Percentiles rank a stretch among this genome's conserved stretches.
phyloP scores from a whole-genome alignment of 176 grass and related monocot species.

The Bolboschoenus planiculmis region DNA sequence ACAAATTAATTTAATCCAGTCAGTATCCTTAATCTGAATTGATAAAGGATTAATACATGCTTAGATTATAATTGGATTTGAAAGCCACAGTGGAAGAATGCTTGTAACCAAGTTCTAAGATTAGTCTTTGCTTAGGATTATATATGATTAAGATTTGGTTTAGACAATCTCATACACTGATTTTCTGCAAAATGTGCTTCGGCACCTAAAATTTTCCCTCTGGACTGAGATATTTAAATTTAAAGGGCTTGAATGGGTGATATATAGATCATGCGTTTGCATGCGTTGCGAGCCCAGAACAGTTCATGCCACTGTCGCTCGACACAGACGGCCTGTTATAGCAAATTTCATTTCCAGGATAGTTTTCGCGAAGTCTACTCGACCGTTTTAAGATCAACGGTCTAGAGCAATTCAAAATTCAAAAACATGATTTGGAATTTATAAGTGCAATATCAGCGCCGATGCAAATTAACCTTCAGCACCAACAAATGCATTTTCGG shows the following conservation, averaged over 20 bases:
- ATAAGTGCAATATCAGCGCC: too few species aligned
- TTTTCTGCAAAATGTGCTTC: not conserved
- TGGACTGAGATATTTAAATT: not conserved
- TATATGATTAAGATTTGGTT: slow-evolving; percentile 2
- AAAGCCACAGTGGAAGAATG: not conserved
- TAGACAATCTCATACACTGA: not conserved
- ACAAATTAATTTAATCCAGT: not conserved
- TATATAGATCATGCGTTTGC: not conserved
- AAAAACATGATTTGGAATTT: not conserved
- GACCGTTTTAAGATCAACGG: not conserved
- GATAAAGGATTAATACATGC: not conserved
- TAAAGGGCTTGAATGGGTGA: not conserved
- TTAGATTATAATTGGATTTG: not conserved
- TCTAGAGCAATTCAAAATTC: not conserved
- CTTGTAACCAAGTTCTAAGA: not conserved
- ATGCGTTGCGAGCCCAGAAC: not conserved
- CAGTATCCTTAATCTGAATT: not conserved
- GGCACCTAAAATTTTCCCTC: not conserved
- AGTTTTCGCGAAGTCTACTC: not conserved
- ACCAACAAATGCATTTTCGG: not conserved
- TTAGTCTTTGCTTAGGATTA: not conserved
- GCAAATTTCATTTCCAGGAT: not conserved
- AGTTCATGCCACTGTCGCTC: not conserved
- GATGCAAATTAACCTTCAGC: not conserved
- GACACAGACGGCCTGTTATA: not conserved